Conservation (phyloP, 2,329 filamentous ascomycete species). For the Xylaria sp. region DNA sequence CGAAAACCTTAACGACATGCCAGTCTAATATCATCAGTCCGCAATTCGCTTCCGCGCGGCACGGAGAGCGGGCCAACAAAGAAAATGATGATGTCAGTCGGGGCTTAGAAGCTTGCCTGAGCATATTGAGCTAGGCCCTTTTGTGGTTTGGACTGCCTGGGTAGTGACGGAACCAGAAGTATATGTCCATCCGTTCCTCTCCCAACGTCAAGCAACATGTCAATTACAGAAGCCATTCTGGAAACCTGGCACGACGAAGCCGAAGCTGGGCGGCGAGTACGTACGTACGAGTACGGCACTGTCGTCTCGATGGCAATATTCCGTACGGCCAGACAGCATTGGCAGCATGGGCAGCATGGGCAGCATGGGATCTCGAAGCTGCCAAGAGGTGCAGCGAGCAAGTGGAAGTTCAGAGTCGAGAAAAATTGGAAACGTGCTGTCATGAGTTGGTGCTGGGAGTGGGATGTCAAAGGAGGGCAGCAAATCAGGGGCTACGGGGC, state of each 20-base stretch:
- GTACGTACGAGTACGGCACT: not conserved
- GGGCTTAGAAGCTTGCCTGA: slow-evolving; percentile 23
- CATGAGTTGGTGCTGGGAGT: slow-evolving; percentile 8
- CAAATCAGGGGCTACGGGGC: slow-evolving; percentile 1
- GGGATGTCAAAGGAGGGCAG: slow-evolving; percentile 5
- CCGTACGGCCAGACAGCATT: no score
- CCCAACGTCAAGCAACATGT: not conserved
- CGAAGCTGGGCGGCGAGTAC: not conserved
- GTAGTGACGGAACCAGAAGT: slow-evolving; percentile 16
- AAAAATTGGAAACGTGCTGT: slow-evolving; percentile 20
- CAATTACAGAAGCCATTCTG: not conserved
- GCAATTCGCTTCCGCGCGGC: slow-evolving; percentile 2
- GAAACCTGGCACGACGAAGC: not conserved
- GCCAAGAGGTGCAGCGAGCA: slow-evolving; percentile 1
- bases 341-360: no score
- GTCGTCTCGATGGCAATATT: not conserved
- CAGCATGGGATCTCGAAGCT: no score
- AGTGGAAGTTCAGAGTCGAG: slow-evolving; percentile 24
- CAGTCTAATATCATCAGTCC: not conserved
- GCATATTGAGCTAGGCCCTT: slow-evolving; percentile 6
- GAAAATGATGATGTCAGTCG: slow-evolving; percentile 36
- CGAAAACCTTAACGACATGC: slow-evolving; percentile 15
- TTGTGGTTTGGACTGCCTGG: not conserved
- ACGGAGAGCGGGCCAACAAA: slow-evolving; percentile 9
- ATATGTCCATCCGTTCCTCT: slow-evolving; percentile 21